These are phyloP conservation scores for Rhodotorula taiwanensis DNA, from an alignment of 768 basidiomycete genomes.

Conservation along the genomic window DNA sequence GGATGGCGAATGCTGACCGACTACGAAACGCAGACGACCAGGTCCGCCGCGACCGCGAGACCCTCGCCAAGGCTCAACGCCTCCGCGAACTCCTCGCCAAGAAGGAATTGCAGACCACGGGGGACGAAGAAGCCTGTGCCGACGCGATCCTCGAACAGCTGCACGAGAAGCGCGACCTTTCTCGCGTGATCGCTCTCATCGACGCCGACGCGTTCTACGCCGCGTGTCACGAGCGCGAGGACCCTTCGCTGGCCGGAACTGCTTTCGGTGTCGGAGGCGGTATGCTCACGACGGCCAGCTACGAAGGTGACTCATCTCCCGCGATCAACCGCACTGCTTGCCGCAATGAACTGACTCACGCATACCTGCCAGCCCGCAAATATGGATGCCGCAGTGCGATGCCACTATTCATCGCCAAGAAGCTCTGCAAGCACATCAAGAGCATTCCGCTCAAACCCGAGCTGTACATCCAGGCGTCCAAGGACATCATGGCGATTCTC, in stretches of 20 bases:
- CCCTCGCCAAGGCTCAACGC: slow-evolving; percentile 49
- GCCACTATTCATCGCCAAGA: slow-evolving; percentile 93
- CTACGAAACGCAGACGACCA: slow-evolving; percentile 58
- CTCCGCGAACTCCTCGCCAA: slow-evolving; percentile 4
- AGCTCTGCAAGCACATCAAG: slow-evolving; percentile 82
- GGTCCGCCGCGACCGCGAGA: slow-evolving; percentile 77
- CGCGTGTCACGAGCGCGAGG: slow-evolving; percentile 42
- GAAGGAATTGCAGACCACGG: background rate
- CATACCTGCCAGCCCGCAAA: slow-evolving; percentile 25
- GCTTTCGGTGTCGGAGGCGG: slow-evolving; percentile 66
- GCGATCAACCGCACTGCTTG: background rate
- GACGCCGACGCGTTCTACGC: slow-evolving; percentile 61
- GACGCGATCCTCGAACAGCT: slow-evolving; percentile 53
- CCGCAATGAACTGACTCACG: background rate
- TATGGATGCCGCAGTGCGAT: slow-evolving; percentile 67
- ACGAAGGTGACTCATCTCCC: slow-evolving; percentile 2
- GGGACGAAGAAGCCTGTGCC: slow-evolving; percentile 17
- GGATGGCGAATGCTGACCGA: background rate
- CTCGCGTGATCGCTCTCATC: slow-evolving; percentile 80
- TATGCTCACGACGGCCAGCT: slow-evolving; percentile 63
- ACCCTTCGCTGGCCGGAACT: slow-evolving; percentile 44
- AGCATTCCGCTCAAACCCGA: slow-evolving; percentile 49
- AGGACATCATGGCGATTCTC: slow-evolving; percentile 61
- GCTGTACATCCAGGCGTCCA: slow-evolving; percentile 40
- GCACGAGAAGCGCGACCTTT: slow-evolving; percentile 65